Evolutionary conservation across 2,329 filamentous ascomycete species (phyloP).

Genomic region (Pseudopyricularia javanii): DNA sequence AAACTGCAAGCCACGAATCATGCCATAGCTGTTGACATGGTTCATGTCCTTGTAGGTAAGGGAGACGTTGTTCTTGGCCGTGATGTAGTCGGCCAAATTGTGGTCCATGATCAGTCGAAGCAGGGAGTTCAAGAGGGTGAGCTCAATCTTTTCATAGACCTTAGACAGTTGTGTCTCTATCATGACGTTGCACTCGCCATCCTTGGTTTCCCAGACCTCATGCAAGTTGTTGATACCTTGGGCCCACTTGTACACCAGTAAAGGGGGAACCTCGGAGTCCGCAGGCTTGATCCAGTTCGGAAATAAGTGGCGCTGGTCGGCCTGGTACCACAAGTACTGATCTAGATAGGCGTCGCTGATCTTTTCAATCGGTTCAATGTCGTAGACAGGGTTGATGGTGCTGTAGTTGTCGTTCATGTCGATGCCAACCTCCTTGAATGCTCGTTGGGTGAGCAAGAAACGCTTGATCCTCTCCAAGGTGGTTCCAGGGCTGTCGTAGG

Average conservation of each 20-base stretch:
- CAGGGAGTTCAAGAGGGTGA: slow-evolving; percentile 87
- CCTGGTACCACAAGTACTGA: slow-evolving; percentile 98
- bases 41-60: slow-evolving; percentile 99
- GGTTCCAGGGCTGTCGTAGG: slow-evolving; percentile 94
- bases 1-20: slow-evolving; percentile 96
- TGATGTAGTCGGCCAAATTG: slow-evolving; percentile 97
- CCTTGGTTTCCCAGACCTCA: slow-evolving; percentile 84
- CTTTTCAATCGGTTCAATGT: slow-evolving; percentile 98
- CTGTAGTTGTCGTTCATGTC: slow-evolving; percentile 99
- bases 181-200: slow-evolving; percentile 97
- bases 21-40: slow-evolving; percentile 95
- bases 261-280: slow-evolving; percentile 89
- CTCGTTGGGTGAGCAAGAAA: slow-evolving; percentile 89
- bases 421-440: slow-evolving; percentile 98
- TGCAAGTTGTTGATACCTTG: slow-evolving; percentile 98
- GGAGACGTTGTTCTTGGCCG: slow-evolving; percentile 98
- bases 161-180: slow-evolving; percentile 98
- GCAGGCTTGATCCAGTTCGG: slow-evolving; percentile 99
- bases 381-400: slow-evolving; percentile 97
- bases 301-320: slow-evolving; percentile 92
- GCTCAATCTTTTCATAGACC: slow-evolving; percentile 97
- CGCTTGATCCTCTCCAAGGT: slow-evolving; percentile 94
- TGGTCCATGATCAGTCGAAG: slow-evolving; percentile 97
- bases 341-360: slow-evolving; percentile 98
- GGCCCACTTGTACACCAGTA: slow-evolving; percentile 96